phyloP scores from a whole-genome alignment of 2,329 filamentous ascomycete species.

The Aspergillus floridensis region DNA sequence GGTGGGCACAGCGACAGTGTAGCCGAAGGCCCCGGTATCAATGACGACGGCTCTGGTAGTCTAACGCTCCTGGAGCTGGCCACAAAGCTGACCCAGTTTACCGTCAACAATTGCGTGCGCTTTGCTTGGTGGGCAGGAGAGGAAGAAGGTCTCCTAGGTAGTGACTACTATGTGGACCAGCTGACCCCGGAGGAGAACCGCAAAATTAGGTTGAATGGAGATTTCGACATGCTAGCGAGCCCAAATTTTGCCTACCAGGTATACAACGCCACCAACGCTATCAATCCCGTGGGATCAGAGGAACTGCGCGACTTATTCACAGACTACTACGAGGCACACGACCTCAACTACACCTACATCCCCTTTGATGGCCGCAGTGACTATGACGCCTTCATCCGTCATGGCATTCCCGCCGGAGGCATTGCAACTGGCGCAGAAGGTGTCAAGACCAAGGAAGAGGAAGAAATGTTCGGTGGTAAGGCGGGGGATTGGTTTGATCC shows the following conservation, averaged over 20 bases:
- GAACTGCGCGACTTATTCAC: conserved; percentile 67
- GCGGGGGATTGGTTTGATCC: conserved; percentile 56
- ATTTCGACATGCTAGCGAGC: conserved; percentile 64
- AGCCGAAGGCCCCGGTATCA: conserved; percentile 65
- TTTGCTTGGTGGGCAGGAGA: conserved; percentile 65
- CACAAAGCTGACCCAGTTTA: conserved; percentile 64
- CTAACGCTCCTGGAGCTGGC: conserved; percentile 59
- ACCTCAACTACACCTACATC: conserved; percentile 67
- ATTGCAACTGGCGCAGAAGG: conserved; percentile 76
- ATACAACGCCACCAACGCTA: conserved; percentile 55
- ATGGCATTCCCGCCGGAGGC: conserved; percentile 70
- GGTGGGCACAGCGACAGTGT: conserved; percentile 63
- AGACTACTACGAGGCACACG: conserved; percentile 62
- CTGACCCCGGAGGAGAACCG: conserved; percentile 50
- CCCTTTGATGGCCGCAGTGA: conserved; percentile 77
- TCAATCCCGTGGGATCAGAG: conserved; percentile 62
- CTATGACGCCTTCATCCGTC: conserved; percentile 72
- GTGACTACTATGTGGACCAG: conserved; percentile 54
- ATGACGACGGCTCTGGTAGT: conserved; percentile 71
- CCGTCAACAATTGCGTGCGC: conserved; percentile 67
- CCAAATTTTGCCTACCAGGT: conserved; percentile 58
- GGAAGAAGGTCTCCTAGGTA: conserved; percentile 61
- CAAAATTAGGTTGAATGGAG: too few species aligned
- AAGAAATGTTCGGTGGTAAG: conserved; percentile 64
- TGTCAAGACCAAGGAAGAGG: conserved; percentile 68